Evolutionary conservation across 768 basidiomycete species (phyloP).

Genomic region (Suillus ampliporus): DNA sequence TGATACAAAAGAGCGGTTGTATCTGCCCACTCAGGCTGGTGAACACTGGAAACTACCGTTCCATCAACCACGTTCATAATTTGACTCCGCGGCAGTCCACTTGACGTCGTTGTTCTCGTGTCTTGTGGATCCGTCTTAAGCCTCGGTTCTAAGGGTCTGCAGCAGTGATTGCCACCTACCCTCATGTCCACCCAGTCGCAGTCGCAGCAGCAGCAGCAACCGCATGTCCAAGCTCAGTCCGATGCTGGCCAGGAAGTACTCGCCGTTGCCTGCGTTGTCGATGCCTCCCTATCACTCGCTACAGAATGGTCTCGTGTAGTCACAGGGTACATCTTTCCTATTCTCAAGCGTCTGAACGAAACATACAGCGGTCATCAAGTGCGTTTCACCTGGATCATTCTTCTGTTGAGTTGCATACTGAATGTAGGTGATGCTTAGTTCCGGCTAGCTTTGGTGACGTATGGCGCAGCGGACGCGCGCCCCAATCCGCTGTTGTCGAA

Average conservation of each 20-base stretch:
- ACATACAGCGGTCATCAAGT: slow-evolving; percentile 46
- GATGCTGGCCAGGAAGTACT: slow-evolving; percentile 36
- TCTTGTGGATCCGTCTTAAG: not conserved
- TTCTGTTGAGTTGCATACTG: slow-evolving; percentile 5
- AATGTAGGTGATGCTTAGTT: slow-evolving; percentile 29
- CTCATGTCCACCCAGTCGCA: slow-evolving; percentile 6
- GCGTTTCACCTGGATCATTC: slow-evolving; percentile 13
- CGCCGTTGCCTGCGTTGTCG: slow-evolving; percentile 64
- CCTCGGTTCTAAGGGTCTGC: not conserved
- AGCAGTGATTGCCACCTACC: not conserved
- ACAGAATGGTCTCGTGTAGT: slow-evolving; percentile 57
- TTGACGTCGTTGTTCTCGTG: not conserved
- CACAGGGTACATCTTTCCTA: slow-evolving; percentile 51
- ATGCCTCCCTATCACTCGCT: slow-evolving; percentile 60
- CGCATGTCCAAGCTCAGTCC: slow-evolving; percentile 7
- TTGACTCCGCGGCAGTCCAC: slow-evolving; percentile 7
- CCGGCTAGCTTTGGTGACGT: slow-evolving; percentile 62
- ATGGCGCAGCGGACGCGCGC: slow-evolving; percentile 61
- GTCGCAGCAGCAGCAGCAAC: not conserved
- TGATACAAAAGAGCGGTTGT: too few relatives aligned
- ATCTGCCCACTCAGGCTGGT: too few relatives aligned
- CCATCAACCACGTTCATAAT: slow-evolving; percentile 8
- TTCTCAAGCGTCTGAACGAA: slow-evolving; percentile 59
- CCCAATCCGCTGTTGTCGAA: slow-evolving; percentile 62
- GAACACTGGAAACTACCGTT: too few relatives aligned